Base-by-base conservation (phyloP, 768 basidiomycete genomes). In the Trametes maxima region DNA sequence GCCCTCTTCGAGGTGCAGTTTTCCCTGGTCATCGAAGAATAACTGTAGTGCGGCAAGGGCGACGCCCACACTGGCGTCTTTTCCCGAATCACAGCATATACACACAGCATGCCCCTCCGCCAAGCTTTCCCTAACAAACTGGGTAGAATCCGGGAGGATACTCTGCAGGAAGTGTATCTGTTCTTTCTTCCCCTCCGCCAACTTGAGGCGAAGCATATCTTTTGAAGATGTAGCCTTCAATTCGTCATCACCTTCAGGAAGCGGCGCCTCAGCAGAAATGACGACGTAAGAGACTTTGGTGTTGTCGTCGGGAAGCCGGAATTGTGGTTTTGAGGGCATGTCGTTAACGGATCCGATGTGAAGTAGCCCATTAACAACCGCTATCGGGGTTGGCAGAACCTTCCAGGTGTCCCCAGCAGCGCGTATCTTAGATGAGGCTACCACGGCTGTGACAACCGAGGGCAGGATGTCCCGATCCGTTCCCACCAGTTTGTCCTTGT, bases 41-140 rank as follows among this genome's bases (percentile, higher is more conserved):
- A 76, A 52, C 35, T 85, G 81, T 2, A 92, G 71, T 1, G 84
- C 80, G 13, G 78, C 82, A 2, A 92, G 65, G 0, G 80, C 84
- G 1, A 92, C 78, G 1, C 90, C 90, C 2, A 89, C 79, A 54
- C 85, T 82, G 3, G 77, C 68, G 65, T 94, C 88, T 33, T 81
- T 82, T 8, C 89, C 88, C 0, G 77, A 77, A 28, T 78, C 79
- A 62, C 85, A 87, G 22, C 79, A 79, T 21, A 86, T 73, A 63
- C 84, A 85, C 0, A 87, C 68, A 10, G 68, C 62, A 16, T 62
- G 66, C 0, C 76, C 77, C 14, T 65, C 39, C 10, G 65, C 44
- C 1, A 92, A 75, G 13, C 79, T 72, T 0, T 60, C 22, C 1
- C 64, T 65, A 33, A 85, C 79, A 67, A 85, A 89, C 1, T 68